These are phyloP conservation scores for Sugiyamaella marilandica DNA, from an alignment of 805 yeast genomes.

Conservation along the genomic window DNA sequence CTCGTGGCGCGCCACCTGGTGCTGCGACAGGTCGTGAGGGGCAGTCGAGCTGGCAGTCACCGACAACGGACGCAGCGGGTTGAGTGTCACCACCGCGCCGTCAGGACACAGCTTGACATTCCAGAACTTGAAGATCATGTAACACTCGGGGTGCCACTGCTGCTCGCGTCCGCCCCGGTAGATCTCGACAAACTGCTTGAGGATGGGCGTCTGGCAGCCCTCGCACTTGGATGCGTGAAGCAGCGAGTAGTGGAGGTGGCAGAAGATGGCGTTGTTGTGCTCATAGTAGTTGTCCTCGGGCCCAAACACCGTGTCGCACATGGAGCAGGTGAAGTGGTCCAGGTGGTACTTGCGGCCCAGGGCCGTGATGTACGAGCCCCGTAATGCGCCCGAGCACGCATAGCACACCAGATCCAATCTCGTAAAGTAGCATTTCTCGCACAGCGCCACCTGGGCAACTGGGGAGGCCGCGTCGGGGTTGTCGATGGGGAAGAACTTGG, in stretches of 20 bases:
- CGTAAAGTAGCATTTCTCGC: conserved; percentile 90
- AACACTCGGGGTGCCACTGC: conserved; percentile 99
- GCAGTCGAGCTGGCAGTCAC: conserved; percentile 11
- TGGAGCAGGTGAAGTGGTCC: conserved; percentile 89
- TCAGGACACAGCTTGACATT: conserved; percentile 62
- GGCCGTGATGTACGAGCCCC: conserved; percentile 93
- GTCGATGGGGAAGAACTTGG: conserved; percentile 84
- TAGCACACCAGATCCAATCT: conserved; percentile 80
- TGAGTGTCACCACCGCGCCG: conserved; percentile 12
- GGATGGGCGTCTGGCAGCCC: conserved; percentile 86
- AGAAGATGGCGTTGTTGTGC: conserved; percentile 73
- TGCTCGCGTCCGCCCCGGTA: conserved; percentile 86
- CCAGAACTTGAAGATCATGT: conserved; percentile 97
- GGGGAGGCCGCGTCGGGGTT: conserved; percentile 20
- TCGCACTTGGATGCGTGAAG: conserved; percentile 83
- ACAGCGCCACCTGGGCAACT: conserved; percentile 51
- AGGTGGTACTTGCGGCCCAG: conserved; percentile 88
- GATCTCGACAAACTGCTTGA: conserved; percentile 91
- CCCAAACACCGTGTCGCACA: conserved; percentile 82
- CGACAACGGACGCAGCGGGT: conserved; percentile 18
- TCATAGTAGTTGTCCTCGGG: conserved; percentile 90
- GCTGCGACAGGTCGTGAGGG: conserved; percentile 12
- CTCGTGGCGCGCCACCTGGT: conserved; percentile 40
- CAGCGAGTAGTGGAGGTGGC: conserved; percentile 89
- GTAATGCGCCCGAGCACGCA: conserved; percentile 75